phyloP scores from a whole-genome alignment of 352 stramenopile species.

The Phytophthora constricta region DNA sequence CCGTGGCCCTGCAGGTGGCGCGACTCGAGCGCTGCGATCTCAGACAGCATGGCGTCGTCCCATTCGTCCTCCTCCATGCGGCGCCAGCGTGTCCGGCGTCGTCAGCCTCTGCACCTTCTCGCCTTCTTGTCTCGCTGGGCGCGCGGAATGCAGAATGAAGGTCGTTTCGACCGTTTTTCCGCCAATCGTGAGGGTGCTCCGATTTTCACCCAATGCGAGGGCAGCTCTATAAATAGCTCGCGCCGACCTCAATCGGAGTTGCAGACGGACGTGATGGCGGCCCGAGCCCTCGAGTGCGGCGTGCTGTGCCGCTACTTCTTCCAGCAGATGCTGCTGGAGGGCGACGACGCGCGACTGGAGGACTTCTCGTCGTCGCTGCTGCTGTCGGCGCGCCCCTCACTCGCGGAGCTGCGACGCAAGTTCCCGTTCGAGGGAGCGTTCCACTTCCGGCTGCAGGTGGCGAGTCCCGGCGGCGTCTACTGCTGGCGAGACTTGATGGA shows the following conservation, averaged over 20 bases:
- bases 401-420: slow-evolving; percentile 64
- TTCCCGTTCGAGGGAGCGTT: slow-evolving; percentile 82
- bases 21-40: slow-evolving; percentile 72
- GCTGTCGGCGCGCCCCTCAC: slow-evolving; percentile 67
- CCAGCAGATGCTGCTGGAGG: slow-evolving; percentile 74
- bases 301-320: slow-evolving; percentile 89
- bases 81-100: neutral
- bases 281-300: slow-evolving; percentile 25
- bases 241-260: too few relatives aligned
- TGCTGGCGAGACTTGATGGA: slow-evolving; percentile 84
- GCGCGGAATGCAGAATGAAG: neutral
- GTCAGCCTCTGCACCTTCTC: neutral
- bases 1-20: slow-evolving; percentile 35
- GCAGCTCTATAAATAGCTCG: too few relatives aligned
- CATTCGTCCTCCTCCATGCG: slow-evolving; percentile 74
- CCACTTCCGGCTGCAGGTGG: slow-evolving; percentile 82
- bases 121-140: too few relatives aligned
- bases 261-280: slow-evolving; percentile 13
- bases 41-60: slow-evolving; percentile 80
- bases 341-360: slow-evolving; percentile 42
- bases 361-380: slow-evolving; percentile 66
- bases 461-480: slow-evolving; percentile 43
- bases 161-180: neutral
- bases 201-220: too few relatives aligned
- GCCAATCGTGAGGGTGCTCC: neutral